Conservation (phyloP, 2,329 filamentous ascomycete genomes). For the Whalleya microplaca region DNA sequence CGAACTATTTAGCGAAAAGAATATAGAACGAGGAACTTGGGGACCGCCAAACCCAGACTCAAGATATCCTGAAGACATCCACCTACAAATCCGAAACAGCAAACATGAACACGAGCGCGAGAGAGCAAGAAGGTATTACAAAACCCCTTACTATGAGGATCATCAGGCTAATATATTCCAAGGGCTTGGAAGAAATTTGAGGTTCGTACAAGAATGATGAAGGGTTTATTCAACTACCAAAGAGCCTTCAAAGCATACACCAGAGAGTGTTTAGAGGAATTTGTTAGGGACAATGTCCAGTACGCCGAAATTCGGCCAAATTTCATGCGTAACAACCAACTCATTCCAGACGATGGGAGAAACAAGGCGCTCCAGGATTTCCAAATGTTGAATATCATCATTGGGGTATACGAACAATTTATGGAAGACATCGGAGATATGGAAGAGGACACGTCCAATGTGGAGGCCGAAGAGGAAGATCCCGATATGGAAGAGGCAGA, state of each 20-base stretch:
- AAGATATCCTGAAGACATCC: conserved; percentile 22
- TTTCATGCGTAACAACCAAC: conserved; percentile 58
- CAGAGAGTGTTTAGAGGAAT: conserved; percentile 54
- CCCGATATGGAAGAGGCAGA: too few species aligned
- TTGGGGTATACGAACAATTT: conserved; percentile 52
- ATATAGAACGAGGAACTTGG: conserved; percentile 1
- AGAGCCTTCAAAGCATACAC: conserved; percentile 60
- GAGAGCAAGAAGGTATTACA: conserved; percentile 30
- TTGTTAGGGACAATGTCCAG: conserved; percentile 61
- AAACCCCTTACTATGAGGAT: not conserved
- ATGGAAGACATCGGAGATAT: conserved; percentile 40
- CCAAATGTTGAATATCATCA: conserved; percentile 56
- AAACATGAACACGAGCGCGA: conserved; percentile 20
- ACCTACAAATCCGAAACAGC: conserved; percentile 17
- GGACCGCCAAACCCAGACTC: conserved; percentile 9
- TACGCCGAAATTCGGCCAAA: conserved; percentile 65
- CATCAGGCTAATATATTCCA: conserved; percentile 18
- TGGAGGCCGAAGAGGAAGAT: too few species aligned
- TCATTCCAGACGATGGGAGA: conserved; percentile 52
- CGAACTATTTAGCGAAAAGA: conserved; percentile 19
- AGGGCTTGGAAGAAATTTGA: conserved; percentile 66
- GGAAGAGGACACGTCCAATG: conserved; percentile 21
- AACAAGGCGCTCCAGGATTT: conserved; percentile 46
- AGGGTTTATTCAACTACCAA: conserved; percentile 63
- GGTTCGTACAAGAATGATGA: conserved; percentile 62